Base-by-base conservation (phyloP, 2,329 filamentous ascomycete genomes). In the Magnaporthiopsis rhizophila region DNA sequence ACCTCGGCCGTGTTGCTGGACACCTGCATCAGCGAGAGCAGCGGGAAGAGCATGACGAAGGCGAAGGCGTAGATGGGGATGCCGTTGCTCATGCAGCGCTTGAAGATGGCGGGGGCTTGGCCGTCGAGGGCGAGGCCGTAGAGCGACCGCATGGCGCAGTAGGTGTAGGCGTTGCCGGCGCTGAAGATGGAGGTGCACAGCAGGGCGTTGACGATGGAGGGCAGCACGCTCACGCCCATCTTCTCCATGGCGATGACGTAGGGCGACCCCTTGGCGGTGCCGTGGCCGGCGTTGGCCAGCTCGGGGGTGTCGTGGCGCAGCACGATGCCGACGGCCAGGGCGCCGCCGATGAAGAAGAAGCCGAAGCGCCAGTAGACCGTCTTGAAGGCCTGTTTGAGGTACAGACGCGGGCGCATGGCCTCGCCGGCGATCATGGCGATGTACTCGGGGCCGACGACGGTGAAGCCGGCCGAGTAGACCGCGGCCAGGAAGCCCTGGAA, bases 301-400 rank as follows among this genome's bases (percentile, higher is more conserved):
- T 80, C 81, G 0, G 76, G 66, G 68, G 88, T 84, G 65, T 88
- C 81, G 72, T 84, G 85, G 2, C 87, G 79, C 63, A 89, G 80
- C 65, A 88, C 72, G 64, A 89, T 83, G 4, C 86, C 86, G 26
- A 89, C 81, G 63, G 80, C 82, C 2, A 91, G 77, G 4, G 85
- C 84, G 7, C 86, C 85, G 7, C 88, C 80, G 28, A 89, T 81
- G 75, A 89, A 90, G 75, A 90, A 90, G 1, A 82, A 71, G 1
- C 82, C 86, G 62, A 90, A 78, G 36, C 88, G 84, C 73, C 86
- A 88, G 74, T 89, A 88, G 4, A 89, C 84, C 1, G 83, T 84
- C 66, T 88, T 88, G 74, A 83, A 89, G 1, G 87, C 87, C 63
- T 80, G 81, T 3, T 86, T 86, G 70, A 90, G 80, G 50, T 83